These are phyloP conservation scores for Volvox carteri DNA, from an alignment of 163 green algal genomes.

Conservation along the genomic window DNA sequence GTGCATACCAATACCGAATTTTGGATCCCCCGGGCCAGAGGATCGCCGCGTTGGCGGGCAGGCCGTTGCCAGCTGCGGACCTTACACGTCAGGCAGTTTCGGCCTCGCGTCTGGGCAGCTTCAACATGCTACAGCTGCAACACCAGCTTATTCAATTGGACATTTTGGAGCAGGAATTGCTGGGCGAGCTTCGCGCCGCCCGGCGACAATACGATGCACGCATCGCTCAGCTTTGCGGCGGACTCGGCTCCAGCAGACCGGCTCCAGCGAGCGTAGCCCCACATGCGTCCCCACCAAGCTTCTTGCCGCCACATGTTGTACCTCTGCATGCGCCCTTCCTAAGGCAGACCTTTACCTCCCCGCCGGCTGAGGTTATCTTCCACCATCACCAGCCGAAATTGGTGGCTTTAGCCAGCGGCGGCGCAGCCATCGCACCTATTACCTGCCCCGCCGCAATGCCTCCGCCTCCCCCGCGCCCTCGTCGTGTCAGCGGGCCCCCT, in stretches of 20 bases:
- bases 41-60: background rate
- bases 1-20: background rate
- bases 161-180: background rate
- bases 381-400: too few species aligned
- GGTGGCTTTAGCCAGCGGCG: too few species aligned
- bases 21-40: background rate
- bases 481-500: too few species aligned
- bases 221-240: background rate
- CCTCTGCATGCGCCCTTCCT: too few species aligned
- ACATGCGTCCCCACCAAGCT: too few species aligned
- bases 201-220: background rate
- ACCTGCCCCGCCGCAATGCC: background rate
- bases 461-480: background rate
- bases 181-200: background rate
- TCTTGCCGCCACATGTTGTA: too few species aligned
- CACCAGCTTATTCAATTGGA: background rate
- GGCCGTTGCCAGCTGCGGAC: background rate
- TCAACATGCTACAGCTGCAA: background rate
- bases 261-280: background rate
- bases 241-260: background rate
- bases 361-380: too few species aligned
- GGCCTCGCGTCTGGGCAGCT: background rate
- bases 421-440: too few species aligned
- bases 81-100: background rate
- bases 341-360: too few species aligned